Evolutionary conservation across 78 protist species (phyloP).

Genomic region (Acrasis kona): DNA sequence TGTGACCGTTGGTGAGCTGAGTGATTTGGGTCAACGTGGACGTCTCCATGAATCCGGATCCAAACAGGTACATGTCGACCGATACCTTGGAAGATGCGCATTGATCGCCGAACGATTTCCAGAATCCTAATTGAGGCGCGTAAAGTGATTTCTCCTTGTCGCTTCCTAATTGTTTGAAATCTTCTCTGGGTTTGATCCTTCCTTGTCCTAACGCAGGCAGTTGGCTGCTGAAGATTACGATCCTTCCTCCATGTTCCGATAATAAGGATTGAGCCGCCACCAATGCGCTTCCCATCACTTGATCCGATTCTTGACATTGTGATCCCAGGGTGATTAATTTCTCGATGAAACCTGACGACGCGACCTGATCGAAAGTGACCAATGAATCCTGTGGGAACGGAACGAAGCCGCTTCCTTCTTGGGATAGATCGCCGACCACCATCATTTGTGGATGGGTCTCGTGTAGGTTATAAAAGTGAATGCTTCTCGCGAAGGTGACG

Average conservation of each 20-base stretch:
- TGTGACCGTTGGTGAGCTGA: not conserved
- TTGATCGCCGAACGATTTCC: not conserved
- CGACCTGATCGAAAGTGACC: not conserved
- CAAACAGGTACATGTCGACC: not conserved
- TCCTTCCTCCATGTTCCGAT: not conserved
- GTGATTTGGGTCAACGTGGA: not conserved
- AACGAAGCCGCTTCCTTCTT: too few species aligned
- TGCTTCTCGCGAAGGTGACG: not conserved
- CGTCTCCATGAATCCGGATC: not conserved
- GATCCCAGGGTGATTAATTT: not conserved
- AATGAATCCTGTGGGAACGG: not conserved
- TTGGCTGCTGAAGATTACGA: not conserved
- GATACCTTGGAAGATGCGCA: not conserved
- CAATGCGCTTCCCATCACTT: not conserved
- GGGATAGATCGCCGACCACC: not conserved
- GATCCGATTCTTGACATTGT: not conserved
- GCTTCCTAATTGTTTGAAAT: not conserved
- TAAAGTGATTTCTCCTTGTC: not conserved
- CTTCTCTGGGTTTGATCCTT: not conserved
- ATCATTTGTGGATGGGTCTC: not conserved
- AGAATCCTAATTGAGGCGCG: not conserved
- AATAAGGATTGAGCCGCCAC: not conserved
- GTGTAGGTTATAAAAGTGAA: not conserved
- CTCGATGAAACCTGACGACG: not conserved
- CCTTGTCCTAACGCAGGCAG: not conserved